Evolutionary conservation across 108 stramenopile genomes (phyloP), one percentile per base, ranked within the genome.

Genomic region (Cyclostephanos invisitatus): DNA sequence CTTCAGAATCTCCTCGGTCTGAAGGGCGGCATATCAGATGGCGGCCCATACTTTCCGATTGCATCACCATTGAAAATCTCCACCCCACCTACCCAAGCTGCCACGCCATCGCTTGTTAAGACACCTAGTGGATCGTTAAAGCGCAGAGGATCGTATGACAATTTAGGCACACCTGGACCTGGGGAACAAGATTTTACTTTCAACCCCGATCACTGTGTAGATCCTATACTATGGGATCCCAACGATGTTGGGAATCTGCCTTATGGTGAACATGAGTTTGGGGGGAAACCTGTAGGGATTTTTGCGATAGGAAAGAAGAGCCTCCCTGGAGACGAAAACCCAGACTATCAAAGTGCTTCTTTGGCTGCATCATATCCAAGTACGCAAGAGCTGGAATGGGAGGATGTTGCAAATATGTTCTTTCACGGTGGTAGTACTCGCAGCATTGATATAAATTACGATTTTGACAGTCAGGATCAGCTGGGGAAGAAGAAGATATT

Each of bases 1-100:
- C 72, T 94, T 10, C 93, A 94, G 83, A 87, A 87, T 71, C 85
- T 84, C 35, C 81, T 89, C 67, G 83, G 78, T 47, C 82, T 94
- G 40, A 78, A 85, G 62, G 89, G 90, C 50, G 93, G 93, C 28
- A 86, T 87, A 10, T 70, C 74, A 17, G 81, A 64, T 48, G 69
- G 78, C n/a, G 93, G 93, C 10, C 88, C 93, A 18, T 94, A 94
- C 72, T 72, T 72, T 25, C 79, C 82, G 18, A 27, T 71, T 17
- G 65, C 47, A 35, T 20, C 67, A 21, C 50, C 72, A 7, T 51
- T 27, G 64, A 25, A 25, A 17, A 48, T 3, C 54, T 24, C 67
- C 25, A 24, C 79, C 8, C 48, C 64, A 15, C 51, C 62, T 46
- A 64, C 68, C 38, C 63, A 61, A 56, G 64, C 24, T 53, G 74